Evolutionary conservation across 2,329 filamentous ascomycete genomes (phyloP).

Genomic region (Parascedosporium putredinis): DNA sequence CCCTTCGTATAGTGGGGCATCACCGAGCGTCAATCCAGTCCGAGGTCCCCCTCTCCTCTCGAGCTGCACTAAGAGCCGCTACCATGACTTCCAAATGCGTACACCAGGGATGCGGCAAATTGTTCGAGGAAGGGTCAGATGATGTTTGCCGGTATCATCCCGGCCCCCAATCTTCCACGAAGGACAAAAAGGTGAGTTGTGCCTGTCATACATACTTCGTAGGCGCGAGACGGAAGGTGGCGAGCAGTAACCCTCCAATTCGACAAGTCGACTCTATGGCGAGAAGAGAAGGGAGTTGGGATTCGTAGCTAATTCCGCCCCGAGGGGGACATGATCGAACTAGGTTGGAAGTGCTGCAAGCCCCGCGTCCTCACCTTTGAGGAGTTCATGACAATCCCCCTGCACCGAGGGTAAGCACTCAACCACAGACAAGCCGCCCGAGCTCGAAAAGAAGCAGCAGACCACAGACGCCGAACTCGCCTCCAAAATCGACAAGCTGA

Average conservation of each 20-base stretch:
- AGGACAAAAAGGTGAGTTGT: conserved; percentile 89
- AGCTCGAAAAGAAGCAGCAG: conserved; percentile 47
- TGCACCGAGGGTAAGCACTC: conserved; percentile 92
- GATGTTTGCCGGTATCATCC: conserved; percentile 89
- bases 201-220: no score
- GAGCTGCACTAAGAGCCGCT: background rate
- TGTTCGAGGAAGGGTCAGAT: conserved; percentile 61
- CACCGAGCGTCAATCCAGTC: no score
- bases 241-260: no score
- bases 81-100: conserved; percentile 77
- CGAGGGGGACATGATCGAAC: background rate
- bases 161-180: conserved; percentile 94
- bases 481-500: conserved; percentile 43
- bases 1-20: no score
- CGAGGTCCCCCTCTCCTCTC: background rate
- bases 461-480: conserved; percentile 30
- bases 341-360: conserved; percentile 99
- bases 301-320: background rate
- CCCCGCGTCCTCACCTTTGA: conserved; percentile 93
- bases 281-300: no score
- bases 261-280: no score
- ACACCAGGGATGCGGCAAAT: conserved; percentile 90
- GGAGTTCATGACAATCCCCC: conserved; percentile 87
- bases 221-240: no score
- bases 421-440: conserved; percentile 62